Evolutionary conservation across 2,329 filamentous ascomycete genomes (phyloP).

Genomic region (Trichoderma pleuroti): DNA sequence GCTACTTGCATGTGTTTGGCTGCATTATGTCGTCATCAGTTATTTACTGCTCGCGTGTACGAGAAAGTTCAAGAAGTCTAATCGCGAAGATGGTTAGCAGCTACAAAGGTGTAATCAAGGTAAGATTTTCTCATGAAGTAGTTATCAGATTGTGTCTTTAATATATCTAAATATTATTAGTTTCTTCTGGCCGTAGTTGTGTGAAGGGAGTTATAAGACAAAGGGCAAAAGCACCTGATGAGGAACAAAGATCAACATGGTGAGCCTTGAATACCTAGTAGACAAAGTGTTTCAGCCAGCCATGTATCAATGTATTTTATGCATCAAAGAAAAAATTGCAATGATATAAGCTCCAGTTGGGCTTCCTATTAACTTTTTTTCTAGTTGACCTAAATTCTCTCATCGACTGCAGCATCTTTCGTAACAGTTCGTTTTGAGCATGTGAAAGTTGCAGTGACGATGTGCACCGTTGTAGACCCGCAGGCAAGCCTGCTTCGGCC

Average conservation of each 20-base stretch:
- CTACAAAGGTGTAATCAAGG: not conserved
- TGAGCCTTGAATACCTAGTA: not conserved
- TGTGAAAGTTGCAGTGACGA: not conserved
- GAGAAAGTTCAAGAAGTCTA: not conserved
- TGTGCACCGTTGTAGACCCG: not conserved
- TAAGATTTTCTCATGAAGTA: not conserved
- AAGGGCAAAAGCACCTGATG: not conserved
- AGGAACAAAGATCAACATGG: not conserved
- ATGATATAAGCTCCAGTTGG: not conserved
- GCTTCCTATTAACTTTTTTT: not conserved
- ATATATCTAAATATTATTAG: not conserved
- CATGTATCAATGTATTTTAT: not conserved
- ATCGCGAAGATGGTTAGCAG: not conserved
- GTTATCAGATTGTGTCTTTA: not conserved
- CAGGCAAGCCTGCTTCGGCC: conserved; percentile 4
- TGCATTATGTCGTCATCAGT: conserved; percentile 6
- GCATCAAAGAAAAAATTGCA: not conserved
- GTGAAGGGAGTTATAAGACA: not conserved
- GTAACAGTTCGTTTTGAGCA: not conserved
- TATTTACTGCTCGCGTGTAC: not conserved
- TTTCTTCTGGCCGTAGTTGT: not conserved
- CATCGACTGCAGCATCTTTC: not conserved
- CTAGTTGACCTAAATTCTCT: not conserved
- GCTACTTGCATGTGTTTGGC: not conserved
- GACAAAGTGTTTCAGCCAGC: not conserved